Evolutionary conservation across 2,329 filamentous ascomycete genomes (phyloP), one percentile per base, ranked within the genome.

Genomic region (Xylaria sp.): DNA sequence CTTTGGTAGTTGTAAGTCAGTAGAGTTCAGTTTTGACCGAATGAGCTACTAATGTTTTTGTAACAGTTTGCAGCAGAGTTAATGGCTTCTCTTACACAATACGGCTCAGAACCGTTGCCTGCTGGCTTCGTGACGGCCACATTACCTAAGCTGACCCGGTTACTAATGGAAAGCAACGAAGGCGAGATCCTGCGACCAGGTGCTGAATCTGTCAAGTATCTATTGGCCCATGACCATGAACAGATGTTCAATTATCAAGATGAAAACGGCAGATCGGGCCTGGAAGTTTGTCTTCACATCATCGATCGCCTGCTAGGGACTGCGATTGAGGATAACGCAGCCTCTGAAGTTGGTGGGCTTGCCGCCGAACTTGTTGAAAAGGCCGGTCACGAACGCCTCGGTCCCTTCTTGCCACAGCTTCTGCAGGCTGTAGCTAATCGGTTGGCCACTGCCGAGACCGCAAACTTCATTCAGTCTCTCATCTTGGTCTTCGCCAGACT

Each of bases 281-380:
- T 97, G 11, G 94, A 98, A 79, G 90, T 97, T 36, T 93, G 93
- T 67, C 87, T 99, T 57, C 89, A 93, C 72, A 96, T 99, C 74
- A 93, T 99, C 71, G 96, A 97, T 79, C 92, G 95, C 57, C 87
- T 99, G 4, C 87, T 99, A 36, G 91, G 92, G 3, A 91, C 93
- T 1, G 82, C 87, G 1, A 91, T 98, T n/a, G 92, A 97, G 75
- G 96, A 99, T 76, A 93, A 95, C 75, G 93, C 94, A 20, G 96
- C 95, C 5, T 93, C 94, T n/a, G 95, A 99, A 82, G 94, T 99
- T 51, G 96, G 96, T 73, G 93, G 94, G 17, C 88, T 99, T 72
- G 96, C 96, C 4, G 95, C 95, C 1, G 94, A 97, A 80, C 85
- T 99, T 33, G 96, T 99, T 0, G 95, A 98, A 81, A 97, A 96